Percentiles rank a stretch among this genome's conserved stretches.
Conservation (phyloP, 2,329 filamentous ascomycete species). For the Aspergillus nomiae region DNA sequence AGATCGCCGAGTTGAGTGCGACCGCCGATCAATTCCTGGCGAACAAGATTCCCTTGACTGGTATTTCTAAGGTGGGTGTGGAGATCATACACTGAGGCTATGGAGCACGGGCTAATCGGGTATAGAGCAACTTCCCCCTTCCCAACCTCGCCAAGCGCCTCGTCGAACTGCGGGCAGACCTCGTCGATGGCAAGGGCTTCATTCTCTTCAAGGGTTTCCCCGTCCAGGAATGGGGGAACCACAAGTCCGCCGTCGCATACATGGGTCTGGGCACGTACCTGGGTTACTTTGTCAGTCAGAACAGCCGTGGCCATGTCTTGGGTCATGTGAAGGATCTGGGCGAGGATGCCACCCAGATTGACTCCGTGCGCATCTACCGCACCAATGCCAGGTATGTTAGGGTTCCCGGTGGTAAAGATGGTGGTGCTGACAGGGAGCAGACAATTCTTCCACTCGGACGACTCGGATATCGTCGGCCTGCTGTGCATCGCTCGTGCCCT, state of each 20-base stretch:
- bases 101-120: neutral
- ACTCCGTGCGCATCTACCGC: constrained; percentile 86
- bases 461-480: constrained; percentile 79
- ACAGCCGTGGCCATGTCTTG: constrained; percentile 79
- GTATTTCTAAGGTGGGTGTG: constrained; percentile 60
- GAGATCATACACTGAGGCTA: no score
- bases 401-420: neutral
- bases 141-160: constrained; percentile 59
- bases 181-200: constrained; percentile 86
- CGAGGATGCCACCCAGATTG: constrained; percentile 77
- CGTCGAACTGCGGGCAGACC: constrained; percentile 60
- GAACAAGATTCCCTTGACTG: constrained; percentile 67
- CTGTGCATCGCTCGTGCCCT: constrained; percentile 77
- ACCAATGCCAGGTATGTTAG: constrained; percentile 67
- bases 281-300: constrained; percentile 86
- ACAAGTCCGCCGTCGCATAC: constrained; percentile 84
- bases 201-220: constrained; percentile 87
- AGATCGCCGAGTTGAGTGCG: constrained; percentile 67
- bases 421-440: constrained; percentile 31
- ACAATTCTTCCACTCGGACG: constrained; percentile 85
- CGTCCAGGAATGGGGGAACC: constrained; percentile 71
- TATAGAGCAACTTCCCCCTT: constrained; percentile 61
- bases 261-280: constrained; percentile 85
- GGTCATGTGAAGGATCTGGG: constrained; percentile 89
- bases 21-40: constrained; percentile 71